phyloP scores from a whole-genome alignment of 371 early-diverging fungal species.

The Saksenaea oblongispora region DNA sequence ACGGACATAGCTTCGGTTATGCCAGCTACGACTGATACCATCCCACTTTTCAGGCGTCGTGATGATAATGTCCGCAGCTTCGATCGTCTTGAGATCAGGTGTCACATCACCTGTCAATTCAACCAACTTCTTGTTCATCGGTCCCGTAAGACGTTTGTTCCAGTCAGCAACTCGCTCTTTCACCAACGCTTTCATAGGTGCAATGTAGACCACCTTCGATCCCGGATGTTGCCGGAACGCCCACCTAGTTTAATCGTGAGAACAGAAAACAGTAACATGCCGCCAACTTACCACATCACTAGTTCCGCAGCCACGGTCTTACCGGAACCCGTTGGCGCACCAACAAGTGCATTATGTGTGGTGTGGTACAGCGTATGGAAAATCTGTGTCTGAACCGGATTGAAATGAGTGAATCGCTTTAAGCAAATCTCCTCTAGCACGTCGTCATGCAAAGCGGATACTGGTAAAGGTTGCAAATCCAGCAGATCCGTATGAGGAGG shows the following conservation, averaged over 20 bases:
- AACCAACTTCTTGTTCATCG: conserved; percentile 81
- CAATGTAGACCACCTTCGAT: conserved; percentile 96
- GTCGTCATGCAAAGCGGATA: conserved; percentile 80
- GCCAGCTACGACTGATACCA: conserved; percentile 93
- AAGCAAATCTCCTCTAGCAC: conserved; percentile 79
- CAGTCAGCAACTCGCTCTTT: conserved; percentile 95
- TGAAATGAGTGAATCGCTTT: conserved; percentile 88
- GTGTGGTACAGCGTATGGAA: conserved; percentile 95
- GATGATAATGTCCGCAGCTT: conserved; percentile 93
- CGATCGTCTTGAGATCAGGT: conserved; percentile 85
- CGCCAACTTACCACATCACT: conserved; percentile 77
- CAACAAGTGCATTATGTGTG: conserved; percentile 86
- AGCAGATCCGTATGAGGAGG: conserved; percentile 89
- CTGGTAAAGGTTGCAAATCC: conserved; percentile 85
- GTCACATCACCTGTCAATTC: conserved; percentile 98
- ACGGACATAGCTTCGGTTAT: conserved; percentile 82
- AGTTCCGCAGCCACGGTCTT: conserved; percentile 98
- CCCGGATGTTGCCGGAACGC: conserved; percentile 84
- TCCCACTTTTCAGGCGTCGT: conserved; percentile 99
- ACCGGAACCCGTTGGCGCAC: conserved; percentile 99
- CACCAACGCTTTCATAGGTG: conserved; percentile 99
- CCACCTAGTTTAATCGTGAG: conserved; percentile 37
- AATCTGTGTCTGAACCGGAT: conserved; percentile 97
- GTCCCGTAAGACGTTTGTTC: conserved; percentile 72
- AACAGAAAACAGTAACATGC: conserved; percentile 2